Evolutionary conservation across 768 basidiomycete species (phyloP).

Genomic region (Boletellus ananas): DNA sequence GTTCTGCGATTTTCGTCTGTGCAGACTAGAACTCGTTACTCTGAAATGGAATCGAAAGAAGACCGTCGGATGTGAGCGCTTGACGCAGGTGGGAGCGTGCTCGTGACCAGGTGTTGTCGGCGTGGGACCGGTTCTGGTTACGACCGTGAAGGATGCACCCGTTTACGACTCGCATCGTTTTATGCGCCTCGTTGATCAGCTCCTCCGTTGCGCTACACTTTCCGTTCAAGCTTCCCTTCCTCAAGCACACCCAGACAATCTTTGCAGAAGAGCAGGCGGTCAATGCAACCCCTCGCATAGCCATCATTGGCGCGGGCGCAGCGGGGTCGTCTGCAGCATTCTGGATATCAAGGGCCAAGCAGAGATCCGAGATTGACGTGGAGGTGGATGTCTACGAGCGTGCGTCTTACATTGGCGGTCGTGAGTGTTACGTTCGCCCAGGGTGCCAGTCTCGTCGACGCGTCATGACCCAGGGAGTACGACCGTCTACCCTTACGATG

Average conservation of each 20-base stretch:
- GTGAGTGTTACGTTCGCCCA: constrained; percentile 47
- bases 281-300: constrained; percentile 52
- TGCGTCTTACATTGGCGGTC: constrained; percentile 72
- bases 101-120: too few species aligned
- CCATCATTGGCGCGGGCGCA: constrained; percentile 89
- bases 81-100: too few species aligned
- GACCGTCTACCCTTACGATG: constrained; percentile 66
- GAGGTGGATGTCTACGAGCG: constrained; percentile 85
- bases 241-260: constrained; percentile 35
- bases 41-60: too few species aligned
- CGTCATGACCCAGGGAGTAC: constrained; percentile 58
- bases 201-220: constrained; percentile 36
- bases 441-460: constrained; percentile 1
- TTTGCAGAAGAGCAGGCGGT: constrained; percentile 15
- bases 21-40: too few species aligned
- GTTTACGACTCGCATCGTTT: constrained; percentile 9
- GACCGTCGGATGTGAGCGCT: too few species aligned
- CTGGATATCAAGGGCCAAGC: constrained; percentile 77
- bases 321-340: constrained; percentile 80
- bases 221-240: constrained; percentile 58
- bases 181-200: constrained; percentile 21
- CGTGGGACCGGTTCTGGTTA: too few species aligned
- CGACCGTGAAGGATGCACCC: constrained; percentile 4
- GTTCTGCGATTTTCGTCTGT: too few species aligned
- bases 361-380: constrained; percentile 62